These are phyloP conservation scores for Umbelopsis isabellina DNA, from an alignment of 192 early-diverging fungal genomes.

Conservation along the genomic window DNA sequence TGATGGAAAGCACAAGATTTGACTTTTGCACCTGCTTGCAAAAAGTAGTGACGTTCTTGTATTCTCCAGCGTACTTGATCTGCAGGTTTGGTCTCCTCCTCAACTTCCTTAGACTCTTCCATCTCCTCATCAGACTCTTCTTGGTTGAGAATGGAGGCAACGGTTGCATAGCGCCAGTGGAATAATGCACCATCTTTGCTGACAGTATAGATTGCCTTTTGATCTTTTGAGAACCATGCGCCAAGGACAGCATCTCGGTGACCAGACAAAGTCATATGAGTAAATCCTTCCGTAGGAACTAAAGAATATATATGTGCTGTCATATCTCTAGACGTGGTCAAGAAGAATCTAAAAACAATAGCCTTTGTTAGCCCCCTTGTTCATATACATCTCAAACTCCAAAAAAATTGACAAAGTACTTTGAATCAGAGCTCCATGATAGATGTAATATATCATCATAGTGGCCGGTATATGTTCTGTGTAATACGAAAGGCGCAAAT, in stretches of 20 bases:
- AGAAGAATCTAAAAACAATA: slow-evolving; percentile 43
- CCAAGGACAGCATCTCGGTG: slow-evolving; percentile 85
- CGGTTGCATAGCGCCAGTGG: slow-evolving; percentile 65
- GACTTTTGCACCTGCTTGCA: slow-evolving; percentile 77
- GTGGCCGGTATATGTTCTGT: slow-evolving; percentile 77
- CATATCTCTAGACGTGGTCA: slow-evolving; percentile 80
- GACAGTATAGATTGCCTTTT: slow-evolving; percentile 74
- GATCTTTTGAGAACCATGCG: slow-evolving; percentile 77
- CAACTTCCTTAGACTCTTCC: slow-evolving; percentile 53
- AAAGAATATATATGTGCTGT: slow-evolving; percentile 74
- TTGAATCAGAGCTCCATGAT: slow-evolving; percentile 87
- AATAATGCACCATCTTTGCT: slow-evolving; percentile 89
- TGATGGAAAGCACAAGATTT: slow-evolving; percentile 79
- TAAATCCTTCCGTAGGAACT: slow-evolving; percentile 74
- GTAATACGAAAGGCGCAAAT: slow-evolving; percentile 90
- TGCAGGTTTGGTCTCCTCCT: slow-evolving; percentile 34
- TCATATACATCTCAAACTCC: not conserved
- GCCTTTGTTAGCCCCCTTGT: not conserved
- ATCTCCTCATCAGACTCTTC: slow-evolving; percentile 63
- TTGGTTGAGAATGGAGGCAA: slow-evolving; percentile 48
- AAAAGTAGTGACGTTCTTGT: slow-evolving; percentile 76
- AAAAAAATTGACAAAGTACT: slow-evolving; percentile 42
- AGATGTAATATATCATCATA: slow-evolving; percentile 85
- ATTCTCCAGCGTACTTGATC: slow-evolving; percentile 56
- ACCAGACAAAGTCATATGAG: slow-evolving; percentile 76